Evolutionary conservation across 23 red algal genomes (phyloP).

Genomic region (Gracilaria gracilis): DNA sequence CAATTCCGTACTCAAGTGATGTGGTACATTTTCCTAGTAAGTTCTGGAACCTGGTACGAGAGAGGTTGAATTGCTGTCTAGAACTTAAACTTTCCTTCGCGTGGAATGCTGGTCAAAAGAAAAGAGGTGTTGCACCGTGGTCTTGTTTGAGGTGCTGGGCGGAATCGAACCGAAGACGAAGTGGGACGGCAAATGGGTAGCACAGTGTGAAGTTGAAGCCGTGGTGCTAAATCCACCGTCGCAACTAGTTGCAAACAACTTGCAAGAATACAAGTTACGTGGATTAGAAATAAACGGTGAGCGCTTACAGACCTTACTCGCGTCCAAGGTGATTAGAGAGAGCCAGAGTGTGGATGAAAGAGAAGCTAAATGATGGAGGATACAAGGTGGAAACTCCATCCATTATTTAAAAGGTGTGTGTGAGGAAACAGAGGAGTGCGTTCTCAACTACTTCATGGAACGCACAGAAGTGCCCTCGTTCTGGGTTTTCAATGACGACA

Average conservation of each 20-base stretch:
- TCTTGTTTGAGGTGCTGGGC: neutral
- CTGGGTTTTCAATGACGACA: no score
- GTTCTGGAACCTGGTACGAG: neutral
- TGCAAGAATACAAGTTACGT: slow-evolving; percentile 7
- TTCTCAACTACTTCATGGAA: no score
- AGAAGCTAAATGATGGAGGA: neutral
- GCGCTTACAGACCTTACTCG: neutral
- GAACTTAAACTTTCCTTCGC: slow-evolving; percentile 2
- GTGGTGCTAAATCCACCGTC: neutral
- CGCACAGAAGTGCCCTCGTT: no score
- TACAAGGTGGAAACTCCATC: neutral
- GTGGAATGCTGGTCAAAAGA: neutral
- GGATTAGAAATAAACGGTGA: neutral
- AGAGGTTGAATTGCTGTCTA: neutral
- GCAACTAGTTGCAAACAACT: neutral
- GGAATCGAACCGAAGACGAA: neutral
- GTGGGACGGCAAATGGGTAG: neutral
- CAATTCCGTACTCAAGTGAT: neutral
- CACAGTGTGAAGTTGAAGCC: neutral
- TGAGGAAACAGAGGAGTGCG: no score
- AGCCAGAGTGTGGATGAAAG: neutral
- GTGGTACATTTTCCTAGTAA: neutral
- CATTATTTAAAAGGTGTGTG: no score
- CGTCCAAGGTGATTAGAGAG: neutral
- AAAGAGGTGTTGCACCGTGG: neutral